phyloP scores from a whole-genome alignment of 805 yeast species.

The Ogataea allantospora region DNA sequence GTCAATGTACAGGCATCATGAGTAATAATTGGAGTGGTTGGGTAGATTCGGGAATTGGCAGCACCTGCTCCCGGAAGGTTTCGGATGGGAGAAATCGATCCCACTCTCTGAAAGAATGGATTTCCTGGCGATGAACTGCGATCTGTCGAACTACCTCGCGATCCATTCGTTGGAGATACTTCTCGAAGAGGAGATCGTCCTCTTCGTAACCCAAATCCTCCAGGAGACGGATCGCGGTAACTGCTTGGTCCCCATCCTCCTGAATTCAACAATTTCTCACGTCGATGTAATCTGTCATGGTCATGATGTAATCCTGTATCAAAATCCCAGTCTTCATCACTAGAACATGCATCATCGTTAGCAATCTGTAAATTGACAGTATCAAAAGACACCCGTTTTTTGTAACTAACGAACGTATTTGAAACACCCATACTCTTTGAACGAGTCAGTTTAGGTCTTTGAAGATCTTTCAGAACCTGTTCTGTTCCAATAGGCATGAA shows the following conservation, averaged over 20 bases:
- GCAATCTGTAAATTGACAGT: slow-evolving; percentile 44
- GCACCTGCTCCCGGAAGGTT: slow-evolving; percentile 9
- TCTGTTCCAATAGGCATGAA: slow-evolving; percentile 26
- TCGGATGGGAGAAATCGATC: slow-evolving; percentile 25
- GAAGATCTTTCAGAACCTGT: slow-evolving; percentile 11
- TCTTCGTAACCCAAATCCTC: slow-evolving; percentile 7
- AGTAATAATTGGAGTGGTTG: slow-evolving; percentile 37
- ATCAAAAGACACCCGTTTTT: slow-evolving; percentile 49
- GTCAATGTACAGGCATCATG: slow-evolving; percentile 44
- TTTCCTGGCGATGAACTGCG: slow-evolving; percentile 25
- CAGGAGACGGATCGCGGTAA: slow-evolving; percentile 23
- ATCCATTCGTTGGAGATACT: slow-evolving; percentile 16
- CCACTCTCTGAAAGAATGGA: slow-evolving; percentile 12
- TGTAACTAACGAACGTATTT: slow-evolving; percentile 9
- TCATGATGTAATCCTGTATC: slow-evolving; percentile 20
- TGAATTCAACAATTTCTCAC: slow-evolving; percentile 15
- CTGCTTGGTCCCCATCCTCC: slow-evolving; percentile 29
- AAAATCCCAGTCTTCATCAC: slow-evolving; percentile 22
- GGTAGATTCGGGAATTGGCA: slow-evolving; percentile 26
- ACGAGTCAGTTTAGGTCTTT: slow-evolving; percentile 2
- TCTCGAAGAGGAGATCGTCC: slow-evolving; percentile 25
- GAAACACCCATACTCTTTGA: background rate
- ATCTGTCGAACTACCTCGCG: slow-evolving; percentile 13
- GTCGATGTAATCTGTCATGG: slow-evolving; percentile 7
- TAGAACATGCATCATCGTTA: slow-evolving; percentile 19